A percentile compares a stretch with the other conserved stretches of the same genome.
These are phyloP conservation scores for Microbotryum scabiosae DNA, from an alignment of 1,284 basidiomycete genomes.

Conservation along the genomic window DNA sequence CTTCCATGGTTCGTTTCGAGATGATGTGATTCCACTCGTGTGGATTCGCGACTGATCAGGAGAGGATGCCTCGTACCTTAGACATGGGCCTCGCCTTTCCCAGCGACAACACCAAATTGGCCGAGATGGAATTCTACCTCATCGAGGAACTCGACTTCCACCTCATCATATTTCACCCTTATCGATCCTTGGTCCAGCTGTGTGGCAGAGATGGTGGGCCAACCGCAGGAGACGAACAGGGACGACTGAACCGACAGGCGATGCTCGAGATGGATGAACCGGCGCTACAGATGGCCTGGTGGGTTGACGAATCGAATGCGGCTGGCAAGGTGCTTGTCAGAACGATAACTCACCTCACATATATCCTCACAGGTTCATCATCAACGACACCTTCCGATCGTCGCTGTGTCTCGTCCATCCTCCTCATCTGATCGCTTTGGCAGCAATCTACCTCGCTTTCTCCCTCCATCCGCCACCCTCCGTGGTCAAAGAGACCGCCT, in stretches of 20 bases:
- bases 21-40: no score
- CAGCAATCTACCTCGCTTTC: conserved; percentile 78
- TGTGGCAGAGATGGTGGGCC: conserved; percentile 47
- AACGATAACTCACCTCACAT: not conserved
- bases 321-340: no score
- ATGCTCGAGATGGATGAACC: conserved; percentile 57
- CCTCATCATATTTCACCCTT: conserved; percentile 86
- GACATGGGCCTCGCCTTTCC: conserved; percentile 57
- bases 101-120: conserved; percentile 69
- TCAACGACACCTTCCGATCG: conserved; percentile 92
- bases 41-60: not conserved
- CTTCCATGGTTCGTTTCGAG: conserved; percentile 48
- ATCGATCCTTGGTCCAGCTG: conserved; percentile 71
- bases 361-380: conserved; percentile 61
- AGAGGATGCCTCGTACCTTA: conserved; percentile 1
- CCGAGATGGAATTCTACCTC: conserved; percentile 98
- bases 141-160: conserved; percentile 95
- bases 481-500: conserved; percentile 22
- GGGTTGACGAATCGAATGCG: conserved; percentile 19
- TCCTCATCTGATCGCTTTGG: conserved; percentile 85
- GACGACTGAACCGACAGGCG: conserved; percentile 42
- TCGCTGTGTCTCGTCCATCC: conserved; percentile 84
- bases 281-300: conserved; percentile 64
- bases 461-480: conserved; percentile 43
- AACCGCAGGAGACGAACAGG: conserved; percentile 9